Evolutionary conservation across 2,329 filamentous ascomycete species (phyloP), one percentile per base, ranked within the genome.

Genomic region (Colletotrichum sp.): DNA sequence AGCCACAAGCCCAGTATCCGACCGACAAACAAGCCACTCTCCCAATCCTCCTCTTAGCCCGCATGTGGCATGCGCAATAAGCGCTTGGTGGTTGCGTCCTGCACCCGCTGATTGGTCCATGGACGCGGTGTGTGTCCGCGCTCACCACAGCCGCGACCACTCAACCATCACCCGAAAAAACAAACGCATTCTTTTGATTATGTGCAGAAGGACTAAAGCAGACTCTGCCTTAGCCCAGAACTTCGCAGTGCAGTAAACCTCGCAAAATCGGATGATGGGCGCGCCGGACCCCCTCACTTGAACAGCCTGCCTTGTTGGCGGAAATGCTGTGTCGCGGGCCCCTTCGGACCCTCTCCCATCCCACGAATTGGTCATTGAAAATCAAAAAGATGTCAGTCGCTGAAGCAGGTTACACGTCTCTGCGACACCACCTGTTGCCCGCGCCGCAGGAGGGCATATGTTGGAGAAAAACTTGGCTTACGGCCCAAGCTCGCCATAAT

Each of bases 11-110:
- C 32, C 18, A 63, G 34, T 21, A 32, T 12, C n/a, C 52, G 9
- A 26, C 24, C 24, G 15, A 21, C 26, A 28, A 59, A 21, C 44
- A 49, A 49, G 44, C 44, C 44, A 49, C 44, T 13, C 4, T 21
- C 6, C 2, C 10, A 13, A 21, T 21, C 6, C n/a, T 52, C 0
- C 44, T 21, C n/a, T 24, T 8, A 64, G 8, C 7, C 28, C 32
- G 21, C 60, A 64, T 21, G 13, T 59, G 12, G 67, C 71, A 71
- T 74, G 67, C 71, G 59, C 62, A 26, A 26, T 75, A 72, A 72
- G 69, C 72, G 69, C 72, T 26, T 52, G 44, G n/a, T 21, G 44
- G 44, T 21, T 21, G n/a, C 24, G 5, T 30, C 15, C 13, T 9
- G 30, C 26, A 13, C 24, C 39, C 16, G 18, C 15, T 32, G 34